A percentile compares a stretch with the other conserved stretches of the same genome.
Evolutionary conservation across 2,329 filamentous ascomycete genomes (phyloP).

Genomic region (Tolypocladium tundrense): DNA sequence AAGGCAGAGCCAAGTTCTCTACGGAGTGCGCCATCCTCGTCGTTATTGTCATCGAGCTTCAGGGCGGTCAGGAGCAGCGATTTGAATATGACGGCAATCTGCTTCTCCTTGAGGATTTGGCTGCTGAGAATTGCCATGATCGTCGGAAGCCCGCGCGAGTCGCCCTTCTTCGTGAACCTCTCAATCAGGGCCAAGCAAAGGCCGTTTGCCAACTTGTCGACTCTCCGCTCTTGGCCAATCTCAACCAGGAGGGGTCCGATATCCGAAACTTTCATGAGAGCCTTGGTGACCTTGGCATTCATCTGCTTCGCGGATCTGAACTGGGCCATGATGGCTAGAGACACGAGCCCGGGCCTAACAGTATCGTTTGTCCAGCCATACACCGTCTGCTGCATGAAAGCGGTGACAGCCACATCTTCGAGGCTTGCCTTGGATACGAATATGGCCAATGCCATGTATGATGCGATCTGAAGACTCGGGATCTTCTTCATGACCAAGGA

Average conservation of each 20-base stretch:
- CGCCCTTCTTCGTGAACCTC: conserved; percentile 48
- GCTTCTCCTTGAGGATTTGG: conserved; percentile 50
- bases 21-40: conserved; percentile 45
- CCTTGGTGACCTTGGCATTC: conserved; percentile 59
- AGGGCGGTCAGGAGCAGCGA: conserved; percentile 51
- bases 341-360: conserved; percentile 62
- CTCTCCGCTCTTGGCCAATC: conserved; percentile 53
- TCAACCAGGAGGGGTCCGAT: conserved; percentile 49
- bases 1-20: conserved; percentile 56
- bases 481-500: conserved; percentile 66
- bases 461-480: conserved; percentile 71
- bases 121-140: conserved; percentile 53
- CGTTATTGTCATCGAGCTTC: conserved; percentile 43
- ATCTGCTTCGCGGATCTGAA: conserved; percentile 62
- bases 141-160: conserved; percentile 43
- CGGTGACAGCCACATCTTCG: conserved; percentile 68
- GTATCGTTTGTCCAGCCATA: conserved; percentile 68
- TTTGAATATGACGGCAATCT: conserved; percentile 56
- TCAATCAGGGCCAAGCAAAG: conserved; percentile 58
- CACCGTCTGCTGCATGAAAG: conserved; percentile 82
- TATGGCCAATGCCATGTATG: conserved; percentile 84
- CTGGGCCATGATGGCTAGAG: conserved; percentile 71
- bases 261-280: conserved; percentile 52
- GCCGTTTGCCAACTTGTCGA: conserved; percentile 63
- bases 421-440: conserved; percentile 75